Conservation (phyloP, 139 green algal species). For the Picochlorum sp. region DNA sequence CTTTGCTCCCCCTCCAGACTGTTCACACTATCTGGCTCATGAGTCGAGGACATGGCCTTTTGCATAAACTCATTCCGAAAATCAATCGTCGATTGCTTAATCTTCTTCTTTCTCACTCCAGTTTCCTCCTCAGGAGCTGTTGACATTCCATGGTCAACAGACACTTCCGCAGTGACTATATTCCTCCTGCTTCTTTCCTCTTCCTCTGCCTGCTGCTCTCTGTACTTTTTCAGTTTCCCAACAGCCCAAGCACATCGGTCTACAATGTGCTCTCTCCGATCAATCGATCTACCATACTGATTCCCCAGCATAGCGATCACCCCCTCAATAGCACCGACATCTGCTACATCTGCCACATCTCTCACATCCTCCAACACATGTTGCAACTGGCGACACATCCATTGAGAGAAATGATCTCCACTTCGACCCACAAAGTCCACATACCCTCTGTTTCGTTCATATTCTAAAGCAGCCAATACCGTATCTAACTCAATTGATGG, state of each 20-base stretch:
- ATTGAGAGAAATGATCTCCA: conserved; percentile 6
- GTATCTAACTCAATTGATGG: not conserved
- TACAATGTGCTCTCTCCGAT: no score
- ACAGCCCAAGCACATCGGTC: no score
- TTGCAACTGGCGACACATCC: conserved; percentile 1
- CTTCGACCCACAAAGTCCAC: not conserved
- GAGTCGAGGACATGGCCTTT: not conserved
- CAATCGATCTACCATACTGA: no score
- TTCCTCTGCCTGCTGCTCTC: no score
- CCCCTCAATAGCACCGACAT: not conserved
- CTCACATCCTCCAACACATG: not conserved
- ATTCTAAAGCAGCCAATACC: conserved; percentile 1
- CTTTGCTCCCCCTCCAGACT: conserved; percentile 34
- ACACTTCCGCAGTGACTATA: no score
- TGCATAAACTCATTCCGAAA: not conserved
- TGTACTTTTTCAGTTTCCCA: no score
- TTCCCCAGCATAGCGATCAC: no score
- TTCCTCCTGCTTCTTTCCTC: no score
- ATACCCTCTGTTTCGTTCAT: not conserved
- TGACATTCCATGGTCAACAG: no score
- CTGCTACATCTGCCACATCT: not conserved
- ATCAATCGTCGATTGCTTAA: not conserved
- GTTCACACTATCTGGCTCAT: not conserved
- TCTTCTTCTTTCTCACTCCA: not conserved
- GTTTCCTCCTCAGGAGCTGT: not conserved